A percentile compares a stretch with the other conserved stretches of the same genome.
Evolutionary conservation across 371 early-diverging fungal species (phyloP).

Genomic region (Cokeromyces recurvatus): DNA sequence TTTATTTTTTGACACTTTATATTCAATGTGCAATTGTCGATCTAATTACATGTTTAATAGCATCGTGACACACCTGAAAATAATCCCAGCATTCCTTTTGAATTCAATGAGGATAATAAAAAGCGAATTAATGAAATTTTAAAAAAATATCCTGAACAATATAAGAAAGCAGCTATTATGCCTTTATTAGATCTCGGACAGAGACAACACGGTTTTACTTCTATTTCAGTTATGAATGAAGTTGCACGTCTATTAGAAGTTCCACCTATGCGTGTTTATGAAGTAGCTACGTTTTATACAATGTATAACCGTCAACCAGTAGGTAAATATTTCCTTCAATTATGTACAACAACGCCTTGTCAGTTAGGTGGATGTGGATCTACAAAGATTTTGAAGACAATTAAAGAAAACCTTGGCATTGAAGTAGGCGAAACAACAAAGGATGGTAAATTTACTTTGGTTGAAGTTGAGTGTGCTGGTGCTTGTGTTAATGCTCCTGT

Average conservation of each 20-base stretch:
- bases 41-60: conserved; percentile 39
- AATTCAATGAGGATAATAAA: conserved; percentile 78
- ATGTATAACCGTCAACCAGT: conserved; percentile 99
- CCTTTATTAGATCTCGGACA: conserved; percentile 96
- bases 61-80: conserved; percentile 92
- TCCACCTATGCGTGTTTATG: conserved; percentile 98
- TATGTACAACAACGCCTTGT: conserved; percentile 98
- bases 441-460: conserved; percentile 94
- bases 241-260: conserved; percentile 92
- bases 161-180: conserved; percentile 96
- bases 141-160: conserved; percentile 94
- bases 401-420: conserved; percentile 84
- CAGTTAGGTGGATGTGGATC: conserved; percentile 87
- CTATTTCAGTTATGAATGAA: conserved; percentile 94
- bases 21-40: too few relatives aligned
- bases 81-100: conserved; percentile 84
- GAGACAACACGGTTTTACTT: conserved; percentile 90
- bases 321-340: conserved; percentile 96
- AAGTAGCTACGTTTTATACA: conserved; percentile 99
- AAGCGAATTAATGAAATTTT: conserved; percentile 83
- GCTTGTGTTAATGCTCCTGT: conserved; percentile 99
- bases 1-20: background rate
- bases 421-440: conserved; percentile 91
- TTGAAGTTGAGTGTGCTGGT: conserved; percentile 98
- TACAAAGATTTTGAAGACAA: conserved; percentile 81